A percentile compares a stretch with the other conserved stretches of the same genome.
These are phyloP conservation scores for Penicillium cataractarum DNA, from an alignment of 495 filamentous ascomycete species.

Conservation along the genomic window DNA sequence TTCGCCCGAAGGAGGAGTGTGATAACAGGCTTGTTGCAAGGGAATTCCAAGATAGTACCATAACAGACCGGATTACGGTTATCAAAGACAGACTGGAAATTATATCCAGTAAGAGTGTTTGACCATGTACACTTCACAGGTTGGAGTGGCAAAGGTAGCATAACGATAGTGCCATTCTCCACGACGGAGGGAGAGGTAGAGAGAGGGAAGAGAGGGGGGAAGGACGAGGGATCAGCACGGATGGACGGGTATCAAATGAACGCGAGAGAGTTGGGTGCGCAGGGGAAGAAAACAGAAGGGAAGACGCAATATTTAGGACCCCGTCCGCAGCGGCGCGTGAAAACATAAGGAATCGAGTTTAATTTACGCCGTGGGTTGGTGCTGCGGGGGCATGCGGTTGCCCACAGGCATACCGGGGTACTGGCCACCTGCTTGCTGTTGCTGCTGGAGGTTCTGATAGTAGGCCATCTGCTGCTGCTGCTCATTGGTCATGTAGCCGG, in stretches of 20 bases:
- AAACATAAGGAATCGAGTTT: constrained; percentile 29
- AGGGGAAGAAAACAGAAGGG: constrained; percentile 28
- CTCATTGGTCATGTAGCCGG: constrained; percentile 58
- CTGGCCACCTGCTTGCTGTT: constrained; percentile 58
- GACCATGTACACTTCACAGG: constrained; percentile 35
- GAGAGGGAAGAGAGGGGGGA: constrained; percentile 11
- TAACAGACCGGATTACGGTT: constrained; percentile 6
- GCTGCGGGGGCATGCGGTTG: constrained; percentile 58
- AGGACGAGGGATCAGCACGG: constrained; percentile 36
- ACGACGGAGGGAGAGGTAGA: neutral
- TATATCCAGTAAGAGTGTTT: constrained; percentile 17
- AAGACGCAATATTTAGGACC: constrained; percentile 53
- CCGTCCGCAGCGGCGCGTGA: constrained; percentile 28
- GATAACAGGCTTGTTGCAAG: neutral
- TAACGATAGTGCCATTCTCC: constrained; percentile 9
- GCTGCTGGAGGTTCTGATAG: constrained; percentile 60
- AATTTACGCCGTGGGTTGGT: constrained; percentile 54
- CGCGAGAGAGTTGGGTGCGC: constrained; percentile 37
- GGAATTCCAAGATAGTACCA: constrained; percentile 12
- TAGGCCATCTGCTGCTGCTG: constrained; percentile 63
- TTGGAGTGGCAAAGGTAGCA: constrained; percentile 8
- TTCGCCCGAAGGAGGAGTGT: neutral
- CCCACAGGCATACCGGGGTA: constrained; percentile 60
- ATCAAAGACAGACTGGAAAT: constrained; percentile 16
- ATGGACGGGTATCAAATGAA: constrained; percentile 52